Evolutionary conservation across 371 early-diverging fungal genomes (phyloP).

Genomic region (Mortierella sp.): DNA sequence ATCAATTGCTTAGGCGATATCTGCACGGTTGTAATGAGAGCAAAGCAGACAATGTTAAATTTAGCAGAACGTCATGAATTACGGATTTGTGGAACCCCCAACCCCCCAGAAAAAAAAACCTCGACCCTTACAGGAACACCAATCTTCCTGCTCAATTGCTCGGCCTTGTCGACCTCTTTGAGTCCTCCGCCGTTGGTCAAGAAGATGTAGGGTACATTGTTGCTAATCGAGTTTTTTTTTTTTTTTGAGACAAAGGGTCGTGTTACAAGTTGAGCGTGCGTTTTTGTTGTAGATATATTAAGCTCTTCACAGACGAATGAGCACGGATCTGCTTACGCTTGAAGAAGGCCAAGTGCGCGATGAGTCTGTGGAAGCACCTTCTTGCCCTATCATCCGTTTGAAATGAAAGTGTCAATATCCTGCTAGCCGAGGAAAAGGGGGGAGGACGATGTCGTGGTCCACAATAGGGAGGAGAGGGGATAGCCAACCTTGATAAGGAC

Average conservation of each 20-base stretch:
- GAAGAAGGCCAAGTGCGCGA: conserved; percentile 60
- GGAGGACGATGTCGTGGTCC: neutral
- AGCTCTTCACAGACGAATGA: neutral
- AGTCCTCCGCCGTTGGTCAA: conserved; percentile 93
- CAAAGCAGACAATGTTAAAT: neutral
- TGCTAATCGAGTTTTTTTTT: conserved; percentile 17
- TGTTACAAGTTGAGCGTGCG: too few species aligned
- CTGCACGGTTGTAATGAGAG: conserved; percentile 26
- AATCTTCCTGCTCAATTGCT: conserved; percentile 70
- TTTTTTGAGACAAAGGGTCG: neutral
- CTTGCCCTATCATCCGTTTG: conserved; percentile 55
- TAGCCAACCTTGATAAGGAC: conserved; percentile 77
- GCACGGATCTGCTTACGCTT: conserved; percentile 30
- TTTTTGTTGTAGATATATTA: neutral
- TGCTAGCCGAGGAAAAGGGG: neutral
- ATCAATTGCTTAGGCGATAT: conserved; percentile 77
- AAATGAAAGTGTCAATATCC: neutral
- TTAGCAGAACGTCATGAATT: neutral
- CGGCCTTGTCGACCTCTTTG: conserved; percentile 78
- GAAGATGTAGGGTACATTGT: conserved; percentile 78
- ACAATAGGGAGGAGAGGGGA: neutral
- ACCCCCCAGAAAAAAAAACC: too few species aligned
- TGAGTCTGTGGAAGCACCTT: conserved; percentile 59
- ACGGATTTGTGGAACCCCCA: too few species aligned
- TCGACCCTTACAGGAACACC: conserved; percentile 68